Base-by-base conservation (phyloP, 2,329 filamentous ascomycete genomes). In the Clonostachys chloroleuca region DNA sequence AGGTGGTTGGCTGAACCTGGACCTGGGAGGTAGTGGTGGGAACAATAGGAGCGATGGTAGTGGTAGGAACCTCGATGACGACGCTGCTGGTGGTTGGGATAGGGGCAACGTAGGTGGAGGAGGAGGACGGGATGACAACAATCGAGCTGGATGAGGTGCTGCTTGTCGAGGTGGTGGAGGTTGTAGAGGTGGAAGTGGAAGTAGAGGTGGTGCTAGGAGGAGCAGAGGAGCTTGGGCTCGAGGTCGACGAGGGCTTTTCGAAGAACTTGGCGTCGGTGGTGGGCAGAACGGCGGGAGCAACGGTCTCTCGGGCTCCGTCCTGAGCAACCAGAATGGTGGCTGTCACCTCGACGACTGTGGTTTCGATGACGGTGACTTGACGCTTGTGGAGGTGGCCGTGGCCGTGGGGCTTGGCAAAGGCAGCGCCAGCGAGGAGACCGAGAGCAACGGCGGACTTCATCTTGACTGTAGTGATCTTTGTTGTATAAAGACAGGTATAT, bases 271-370 rank as follows among this genome's bases (percentile, higher is more conserved):
- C 65, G 41, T 48, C 47, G 24, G 70, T 68, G 52, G 67, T 72
- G 35, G 67, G 65, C 54, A 79, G 77, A 47, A 80, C 59, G 44
- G 68, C 48, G 35, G 68, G 65, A 54, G 79, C 77, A 47, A 80
- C 59, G 44, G 68, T 48, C 63, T 74, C 62, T 49, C 24, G 24
- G 24, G 24, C 8, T 30, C 24, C 24, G 24, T 30, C 24, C 24
- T 30, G 24, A 30, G 24, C 24, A 30, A 30, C 24, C 8, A 75
- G 73, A 51, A 81, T 67, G 43, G 60, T 64, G 52, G 59, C 72
- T 4, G 68, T 70, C 54, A 75, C 70, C 7, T 72, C 77, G 54
- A 78, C 74, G 67, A 73, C 78, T 56, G 72, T 72, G 46, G 69
- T 69, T 56, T 73, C 68, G 40, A 73, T 77, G 53, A 76, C 68